phyloP scores from a whole-genome alignment of 2,329 filamentous ascomycete species.

The Diaporthe sp. region DNA sequence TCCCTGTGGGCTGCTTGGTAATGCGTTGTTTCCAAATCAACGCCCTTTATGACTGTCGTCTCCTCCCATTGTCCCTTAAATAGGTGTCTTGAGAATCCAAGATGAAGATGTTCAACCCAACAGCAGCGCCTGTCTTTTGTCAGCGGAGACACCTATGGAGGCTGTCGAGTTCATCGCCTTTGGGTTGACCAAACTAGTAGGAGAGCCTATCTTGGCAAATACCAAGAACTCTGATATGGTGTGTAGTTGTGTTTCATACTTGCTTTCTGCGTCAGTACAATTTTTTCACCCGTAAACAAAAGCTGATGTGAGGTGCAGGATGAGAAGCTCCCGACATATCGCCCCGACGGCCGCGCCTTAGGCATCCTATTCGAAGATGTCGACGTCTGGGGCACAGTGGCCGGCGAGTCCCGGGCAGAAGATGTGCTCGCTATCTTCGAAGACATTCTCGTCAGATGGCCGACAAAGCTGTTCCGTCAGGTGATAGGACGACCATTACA shows the following conservation, averaged over 20 bases:
- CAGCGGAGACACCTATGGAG: background rate
- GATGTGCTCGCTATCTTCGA: background rate
- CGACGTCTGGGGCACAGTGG: slow-evolving; percentile 6
- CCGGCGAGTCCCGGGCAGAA: slow-evolving; percentile 1
- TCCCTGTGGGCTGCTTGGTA: slow-evolving; percentile 7
- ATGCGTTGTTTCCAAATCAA: background rate
- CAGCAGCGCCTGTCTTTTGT: background rate
- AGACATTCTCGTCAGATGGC: background rate
- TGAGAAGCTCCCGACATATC: background rate
- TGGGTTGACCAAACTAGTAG: background rate
- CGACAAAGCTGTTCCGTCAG: background rate
- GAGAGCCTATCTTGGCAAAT: background rate
- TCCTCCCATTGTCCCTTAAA: background rate
- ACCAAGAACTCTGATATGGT: background rate
- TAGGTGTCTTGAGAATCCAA: background rate
- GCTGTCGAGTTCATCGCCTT: background rate
- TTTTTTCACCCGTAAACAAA: background rate
- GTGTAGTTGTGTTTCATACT: background rate
- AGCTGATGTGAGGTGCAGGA: background rate
- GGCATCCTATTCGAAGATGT: slow-evolving; percentile 6
- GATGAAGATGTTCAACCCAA: background rate
- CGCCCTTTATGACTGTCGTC: background rate
- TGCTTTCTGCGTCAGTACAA: background rate
- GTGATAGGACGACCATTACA: background rate
- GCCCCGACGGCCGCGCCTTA: slow-evolving; percentile 1